These are phyloP conservation scores for Penicillium freii DNA, from an alignment of 2,329 filamentous ascomycete species.

Conservation along the genomic window DNA sequence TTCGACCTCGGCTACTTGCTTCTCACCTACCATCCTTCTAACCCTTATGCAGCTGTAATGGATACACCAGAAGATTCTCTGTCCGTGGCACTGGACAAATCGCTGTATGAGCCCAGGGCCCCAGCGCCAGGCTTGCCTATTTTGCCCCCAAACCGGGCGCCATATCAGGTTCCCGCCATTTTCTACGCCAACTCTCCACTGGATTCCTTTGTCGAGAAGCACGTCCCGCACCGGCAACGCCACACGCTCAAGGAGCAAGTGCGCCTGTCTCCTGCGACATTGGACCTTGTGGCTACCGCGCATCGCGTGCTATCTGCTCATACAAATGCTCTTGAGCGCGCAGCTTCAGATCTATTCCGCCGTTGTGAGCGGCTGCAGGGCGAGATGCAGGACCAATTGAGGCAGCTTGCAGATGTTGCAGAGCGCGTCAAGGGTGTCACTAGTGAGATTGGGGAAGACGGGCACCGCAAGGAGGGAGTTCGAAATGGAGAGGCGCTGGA, in stretches of 20 bases:
- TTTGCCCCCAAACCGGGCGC: slow-evolving; percentile 38
- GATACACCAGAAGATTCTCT: slow-evolving; percentile 47
- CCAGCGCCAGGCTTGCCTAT: slow-evolving; percentile 24
- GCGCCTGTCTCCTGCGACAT: slow-evolving; percentile 48
- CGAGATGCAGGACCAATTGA: slow-evolving; percentile 49
- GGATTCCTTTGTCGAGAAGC: slow-evolving; percentile 42
- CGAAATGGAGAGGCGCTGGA: slow-evolving; percentile 38
- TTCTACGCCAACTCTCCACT: slow-evolving; percentile 42
- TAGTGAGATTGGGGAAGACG: slow-evolving; percentile 39
- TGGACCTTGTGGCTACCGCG: slow-evolving; percentile 48
- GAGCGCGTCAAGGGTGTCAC: slow-evolving; percentile 46
- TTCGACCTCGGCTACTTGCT: slow-evolving; percentile 59
- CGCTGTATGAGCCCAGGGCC: slow-evolving; percentile 26
- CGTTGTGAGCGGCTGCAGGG: slow-evolving; percentile 50
- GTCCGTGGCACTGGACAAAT: slow-evolving; percentile 28
- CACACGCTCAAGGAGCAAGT: slow-evolving; percentile 46
- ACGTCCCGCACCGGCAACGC: slow-evolving; percentile 44
- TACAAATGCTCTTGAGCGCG: slow-evolving; percentile 47
- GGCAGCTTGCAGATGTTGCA: slow-evolving; percentile 45
- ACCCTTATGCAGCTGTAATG: slow-evolving; percentile 52
- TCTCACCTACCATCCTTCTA: slow-evolving; percentile 49
- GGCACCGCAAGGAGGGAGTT: slow-evolving; percentile 31
- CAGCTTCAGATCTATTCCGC: slow-evolving; percentile 52
- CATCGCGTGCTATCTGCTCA: slow-evolving; percentile 49
- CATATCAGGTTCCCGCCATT: slow-evolving; percentile 44